Base-by-base conservation (phyloP, 1,284 basidiomycete species). In the Sanghuangporus baumii region DNA sequence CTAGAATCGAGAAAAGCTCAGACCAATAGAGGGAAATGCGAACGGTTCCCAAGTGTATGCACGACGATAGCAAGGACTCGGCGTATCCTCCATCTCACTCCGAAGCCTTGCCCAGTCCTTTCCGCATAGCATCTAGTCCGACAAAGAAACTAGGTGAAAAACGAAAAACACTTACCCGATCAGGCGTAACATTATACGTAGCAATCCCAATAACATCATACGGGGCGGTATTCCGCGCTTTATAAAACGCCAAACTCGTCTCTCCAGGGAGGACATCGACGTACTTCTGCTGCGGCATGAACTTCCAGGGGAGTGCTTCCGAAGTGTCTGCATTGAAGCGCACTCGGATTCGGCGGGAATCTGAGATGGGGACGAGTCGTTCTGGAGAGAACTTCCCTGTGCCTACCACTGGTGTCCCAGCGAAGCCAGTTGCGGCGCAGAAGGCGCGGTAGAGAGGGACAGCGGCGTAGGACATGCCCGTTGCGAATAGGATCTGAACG, bases 401-500 rank as follows among this genome's bases (percentile, higher is more conserved):
- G 59, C 90, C 92, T 48, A 94, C 93, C 60, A 93, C 89, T 1
- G 97, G 97, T 23, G 94, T 96, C 1, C 97, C 97, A 9, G 89
- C 93, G 43, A 96, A 99, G 1, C 97, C 97, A 1, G 97, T 99
- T 1, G 95, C 94, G 1, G 94, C 91, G 74, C 97, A 99, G 79
- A 99, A 99, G 71, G 94, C 94, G 57, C 97, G 89, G 75, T 99
- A 99, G 4, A 98, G 81, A 0, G 97, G 97, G 1, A 99, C 97
- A 37, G 97, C 93, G 18, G 97, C 96, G 74, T 99, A 99, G 7
- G 93, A 93, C 43, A 91, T 81, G 6, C 96, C 96, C 1, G 93
- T 76, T 0, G 87, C 89, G 31, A 91, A 71, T 36, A 98, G 77
- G 62, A 98, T 87, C 89, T 95, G 43, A 31, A 3, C 3, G 26